Conservation (phyloP, 768 basidiomycete genomes). For the Suillus placidus region DNA sequence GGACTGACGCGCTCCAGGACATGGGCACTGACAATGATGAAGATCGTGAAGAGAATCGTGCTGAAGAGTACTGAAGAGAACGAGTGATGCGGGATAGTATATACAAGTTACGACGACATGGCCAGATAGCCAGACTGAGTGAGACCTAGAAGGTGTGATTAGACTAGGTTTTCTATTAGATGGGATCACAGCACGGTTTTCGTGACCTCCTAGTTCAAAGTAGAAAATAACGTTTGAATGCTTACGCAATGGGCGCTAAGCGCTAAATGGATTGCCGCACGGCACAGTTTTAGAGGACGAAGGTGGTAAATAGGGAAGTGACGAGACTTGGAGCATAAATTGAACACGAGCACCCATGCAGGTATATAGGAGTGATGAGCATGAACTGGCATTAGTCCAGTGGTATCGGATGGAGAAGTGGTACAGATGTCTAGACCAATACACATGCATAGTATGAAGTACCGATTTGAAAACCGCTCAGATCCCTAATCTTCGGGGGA, state of each 20-base stretch:
- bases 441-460: too few relatives aligned
- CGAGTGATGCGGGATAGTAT: neutral
- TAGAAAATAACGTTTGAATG: neutral
- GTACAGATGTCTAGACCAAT: too few relatives aligned
- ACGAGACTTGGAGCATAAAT: too few relatives aligned
- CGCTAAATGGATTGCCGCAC: too few relatives aligned
- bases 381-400: too few relatives aligned
- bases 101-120: neutral
- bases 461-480: too few relatives aligned
- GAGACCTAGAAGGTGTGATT: neutral
- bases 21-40: slow-evolving; percentile 28
- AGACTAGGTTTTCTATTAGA: neutral
- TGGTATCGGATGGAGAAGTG: too few relatives aligned
- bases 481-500: too few relatives aligned
- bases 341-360: too few relatives aligned
- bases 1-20: slow-evolving; percentile 67
- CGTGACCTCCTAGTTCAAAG: neutral
- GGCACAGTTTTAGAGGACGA: too few relatives aligned
- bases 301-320: too few relatives aligned
- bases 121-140: slow-evolving; percentile 2
- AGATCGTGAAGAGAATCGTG: neutral
- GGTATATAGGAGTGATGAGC: too few relatives aligned
- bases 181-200: neutral
- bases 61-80: neutral
- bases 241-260: neutral